phyloP scores from a whole-genome alignment of 2,329 filamentous ascomycete species.

The Blumeria graminis region DNA sequence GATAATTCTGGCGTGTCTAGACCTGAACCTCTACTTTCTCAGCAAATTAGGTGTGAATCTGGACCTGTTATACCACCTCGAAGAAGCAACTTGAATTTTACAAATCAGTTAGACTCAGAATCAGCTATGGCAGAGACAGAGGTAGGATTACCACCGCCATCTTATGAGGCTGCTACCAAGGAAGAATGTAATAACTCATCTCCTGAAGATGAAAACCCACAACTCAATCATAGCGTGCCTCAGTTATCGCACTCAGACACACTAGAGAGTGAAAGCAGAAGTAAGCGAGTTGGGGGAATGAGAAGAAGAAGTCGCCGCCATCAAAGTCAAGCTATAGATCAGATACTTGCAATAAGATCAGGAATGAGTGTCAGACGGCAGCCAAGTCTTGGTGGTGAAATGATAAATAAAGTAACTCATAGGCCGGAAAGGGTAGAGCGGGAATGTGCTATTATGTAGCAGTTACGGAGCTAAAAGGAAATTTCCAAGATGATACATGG shows the following conservation, averaged over 20 bases:
- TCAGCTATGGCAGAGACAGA: conserved; percentile 12
- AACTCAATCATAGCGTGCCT: conserved; percentile 18
- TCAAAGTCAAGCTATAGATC: not conserved
- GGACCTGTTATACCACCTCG: conserved; percentile 21
- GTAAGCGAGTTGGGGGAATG: not conserved
- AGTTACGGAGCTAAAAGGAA: too few relatives aligned
- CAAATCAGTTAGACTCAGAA: not conserved
- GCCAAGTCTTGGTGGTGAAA: not conserved
- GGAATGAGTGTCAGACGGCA: not conserved
- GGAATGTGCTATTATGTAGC: not conserved
- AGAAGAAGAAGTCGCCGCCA: not conserved
- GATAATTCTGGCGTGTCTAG: conserved; percentile 10
- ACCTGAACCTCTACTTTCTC: conserved; percentile 8
- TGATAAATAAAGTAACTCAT: not conserved
- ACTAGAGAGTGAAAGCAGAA: not conserved
- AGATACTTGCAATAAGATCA: not conserved
- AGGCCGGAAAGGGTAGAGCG: not conserved
- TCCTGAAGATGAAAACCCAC: conserved; percentile 16
- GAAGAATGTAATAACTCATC: conserved; percentile 23
- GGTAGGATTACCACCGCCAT: conserved; percentile 33
- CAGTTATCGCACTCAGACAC: conserved; percentile 14
- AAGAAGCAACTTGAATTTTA: conserved; percentile 12
- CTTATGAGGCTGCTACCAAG: conserved; percentile 38
- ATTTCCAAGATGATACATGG: too few relatives aligned
- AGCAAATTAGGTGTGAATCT: conserved; percentile 4